A percentile compares a stretch with the other conserved stretches of the same genome.
Evolutionary conservation across 2,329 filamentous ascomycete genomes (phyloP).

Genomic region (Aureobasidium sp.): DNA sequence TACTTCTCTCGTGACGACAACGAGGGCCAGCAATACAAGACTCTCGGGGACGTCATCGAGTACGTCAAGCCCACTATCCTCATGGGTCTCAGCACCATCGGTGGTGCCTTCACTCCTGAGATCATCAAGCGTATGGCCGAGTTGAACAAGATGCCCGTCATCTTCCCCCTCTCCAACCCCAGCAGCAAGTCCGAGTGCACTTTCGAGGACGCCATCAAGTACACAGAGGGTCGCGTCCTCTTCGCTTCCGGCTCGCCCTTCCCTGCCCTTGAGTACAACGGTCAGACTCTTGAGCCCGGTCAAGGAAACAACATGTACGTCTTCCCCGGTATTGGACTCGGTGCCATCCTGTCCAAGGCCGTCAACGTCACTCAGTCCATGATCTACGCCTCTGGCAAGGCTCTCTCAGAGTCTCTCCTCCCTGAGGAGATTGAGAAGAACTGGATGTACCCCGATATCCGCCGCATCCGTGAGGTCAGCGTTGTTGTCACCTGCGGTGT

Average conservation of each 20-base stretch:
- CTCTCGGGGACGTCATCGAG: conserved; percentile 83
- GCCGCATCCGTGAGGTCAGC: conserved; percentile 84
- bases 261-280: conserved; percentile 48
- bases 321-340: conserved; percentile 92
- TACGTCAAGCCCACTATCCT: conserved; percentile 92
- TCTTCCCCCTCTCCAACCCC: conserved; percentile 92
- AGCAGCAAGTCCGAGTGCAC: conserved; percentile 96
- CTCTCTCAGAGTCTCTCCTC: conserved; percentile 69
- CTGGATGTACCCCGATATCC: conserved; percentile 83
- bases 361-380: conserved; percentile 84
- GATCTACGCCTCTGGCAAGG: conserved; percentile 88
- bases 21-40: conserved; percentile 59
- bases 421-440: conserved; percentile 73
- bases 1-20: conserved; percentile 61
- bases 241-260: conserved; percentile 96
- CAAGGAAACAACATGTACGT: conserved; percentile 85
- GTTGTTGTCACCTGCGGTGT: conserved; percentile 81
- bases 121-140: conserved; percentile 57
- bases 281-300: conserved; percentile 41
- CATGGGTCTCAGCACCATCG: conserved; percentile 88
- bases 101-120: conserved; percentile 85
- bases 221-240: conserved; percentile 84
- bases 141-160: conserved; percentile 61
- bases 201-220: conserved; percentile 82
- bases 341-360: conserved; percentile 83